Evolutionary conservation across 176 grass and related monocot genomes (phyloP).

Genomic region (Triticum urartu): DNA sequence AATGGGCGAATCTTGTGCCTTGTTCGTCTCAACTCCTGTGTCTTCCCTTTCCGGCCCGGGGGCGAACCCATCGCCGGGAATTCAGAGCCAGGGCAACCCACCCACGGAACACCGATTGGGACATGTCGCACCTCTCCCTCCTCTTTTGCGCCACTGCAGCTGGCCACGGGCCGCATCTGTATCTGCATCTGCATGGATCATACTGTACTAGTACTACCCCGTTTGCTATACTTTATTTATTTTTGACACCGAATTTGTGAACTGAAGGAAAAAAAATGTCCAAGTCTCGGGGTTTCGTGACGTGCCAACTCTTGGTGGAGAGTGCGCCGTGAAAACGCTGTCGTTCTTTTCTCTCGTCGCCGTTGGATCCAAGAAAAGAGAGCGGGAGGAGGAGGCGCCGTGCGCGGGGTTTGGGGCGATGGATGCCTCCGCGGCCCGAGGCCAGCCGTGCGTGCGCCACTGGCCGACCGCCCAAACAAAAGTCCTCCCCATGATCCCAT

Average conservation of each 20-base stretch:
- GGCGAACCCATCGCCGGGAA: slow-evolving; percentile 1
- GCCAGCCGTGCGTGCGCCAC: slow-evolving; percentile 2
- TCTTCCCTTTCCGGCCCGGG: not conserved
- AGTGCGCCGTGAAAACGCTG: not conserved
- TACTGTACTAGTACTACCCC: too few relatives aligned
- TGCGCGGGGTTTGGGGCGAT: not conserved
- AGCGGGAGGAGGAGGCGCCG: not conserved
- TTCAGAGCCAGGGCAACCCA: not conserved
- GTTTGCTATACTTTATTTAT: too few relatives aligned
- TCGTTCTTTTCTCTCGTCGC: not conserved
- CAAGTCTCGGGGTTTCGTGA: not conserved
- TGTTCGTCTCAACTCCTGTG: not conserved
- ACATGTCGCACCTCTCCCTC: not conserved
- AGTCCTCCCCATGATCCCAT: not conserved
- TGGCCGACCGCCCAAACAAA: not conserved
- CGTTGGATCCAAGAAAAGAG: not conserved
- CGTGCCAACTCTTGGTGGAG: not conserved
- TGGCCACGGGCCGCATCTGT: not conserved
- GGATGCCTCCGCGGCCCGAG: not conserved
- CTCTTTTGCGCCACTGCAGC: not conserved
- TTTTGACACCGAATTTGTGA: not conserved
- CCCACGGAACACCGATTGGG: slow-evolving; percentile 2
- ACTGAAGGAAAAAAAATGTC: not conserved
- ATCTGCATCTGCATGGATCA: too few relatives aligned
- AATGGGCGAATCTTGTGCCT: slow-evolving; percentile 17